Conservation (phyloP, 2,329 filamentous ascomycete species). For the Fusarium sp. region DNA sequence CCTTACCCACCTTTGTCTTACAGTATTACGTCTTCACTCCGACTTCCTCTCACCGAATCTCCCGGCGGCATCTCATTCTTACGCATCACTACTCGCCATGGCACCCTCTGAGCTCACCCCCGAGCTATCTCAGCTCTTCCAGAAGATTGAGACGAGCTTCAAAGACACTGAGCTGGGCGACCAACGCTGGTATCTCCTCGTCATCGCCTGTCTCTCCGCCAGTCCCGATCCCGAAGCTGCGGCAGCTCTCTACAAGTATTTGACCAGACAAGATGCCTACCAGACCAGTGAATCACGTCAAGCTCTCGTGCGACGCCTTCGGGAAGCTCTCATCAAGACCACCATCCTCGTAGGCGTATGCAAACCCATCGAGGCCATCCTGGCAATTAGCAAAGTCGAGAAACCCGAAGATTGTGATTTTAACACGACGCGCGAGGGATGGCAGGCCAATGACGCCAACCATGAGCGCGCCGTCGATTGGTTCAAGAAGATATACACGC, state of each 20-base stretch:
- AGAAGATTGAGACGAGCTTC: slow-evolving; percentile 35
- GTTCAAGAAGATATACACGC: slow-evolving; percentile 70
- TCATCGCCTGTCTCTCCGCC: slow-evolving; percentile 36
- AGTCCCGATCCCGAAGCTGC: slow-evolving; percentile 42
- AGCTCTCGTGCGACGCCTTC: slow-evolving; percentile 64
- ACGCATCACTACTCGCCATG: slow-evolving; percentile 9
- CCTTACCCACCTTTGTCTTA: slow-evolving; percentile 3
- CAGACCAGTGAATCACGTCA: slow-evolving; percentile 61
- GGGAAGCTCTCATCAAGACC: slow-evolving; percentile 73
- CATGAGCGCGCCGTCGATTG: slow-evolving; percentile 67
- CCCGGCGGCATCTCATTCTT: neutral
- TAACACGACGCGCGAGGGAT: slow-evolving; percentile 67
- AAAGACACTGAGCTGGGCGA: slow-evolving; percentile 30
- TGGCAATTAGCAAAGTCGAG: slow-evolving; percentile 68
- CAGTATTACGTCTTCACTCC: neutral
- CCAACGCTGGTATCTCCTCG: slow-evolving; percentile 41
- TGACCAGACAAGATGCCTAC: slow-evolving; percentile 59
- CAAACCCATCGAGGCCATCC: slow-evolving; percentile 73
- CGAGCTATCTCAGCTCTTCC: slow-evolving; percentile 32
- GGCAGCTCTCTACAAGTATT: slow-evolving; percentile 38
- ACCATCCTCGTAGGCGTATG: slow-evolving; percentile 72
- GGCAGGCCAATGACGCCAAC: slow-evolving; percentile 72
- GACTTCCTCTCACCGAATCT: neutral
- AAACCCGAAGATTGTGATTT: slow-evolving; percentile 70
- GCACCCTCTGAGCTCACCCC: slow-evolving; percentile 17